Evolutionary conservation across 257 asterid species (phyloP), one percentile per base, ranked within the genome.

Genomic region (Solanum lycopersicoides): DNA sequence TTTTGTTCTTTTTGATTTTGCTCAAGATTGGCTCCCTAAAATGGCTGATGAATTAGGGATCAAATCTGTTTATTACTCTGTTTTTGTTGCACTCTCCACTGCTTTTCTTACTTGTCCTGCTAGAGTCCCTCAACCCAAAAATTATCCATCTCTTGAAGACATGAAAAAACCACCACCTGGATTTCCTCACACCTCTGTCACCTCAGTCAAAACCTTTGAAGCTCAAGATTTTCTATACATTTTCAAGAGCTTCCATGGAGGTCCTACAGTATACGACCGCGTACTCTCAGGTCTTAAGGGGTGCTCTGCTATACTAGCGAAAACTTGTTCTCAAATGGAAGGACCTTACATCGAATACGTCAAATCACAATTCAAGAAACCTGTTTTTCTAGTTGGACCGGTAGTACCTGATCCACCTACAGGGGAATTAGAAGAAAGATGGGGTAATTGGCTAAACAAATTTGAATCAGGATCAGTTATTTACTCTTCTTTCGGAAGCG

Each of bases 401-500:
- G 91, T 88, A 0, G 93, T 89, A 39, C 95, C 94, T 4, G 92
- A 86, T 71, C 90, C 91, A 35, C 73, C 60, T 45, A 7, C 90
- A 25, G 92, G 89, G 23, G 50, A 72, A 0, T 86, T 93, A 1
- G 94, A 93, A n/a, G 83, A 69, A 21, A 92, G 84, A 87, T 89
- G 91, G 92, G 90, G 83, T 39, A 34, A 56, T 1, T 93, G 94
- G 93, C 86, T 93, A 45, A 75, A 4, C 71, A 87, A 83, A 44
- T 93, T 92, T 21, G 89, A 71, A 50, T 82, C 86, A 10, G 76
- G 84, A 6, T 83, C 94, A 1, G 94, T 91, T 16, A 87, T 92
- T 18, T 93, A 80, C 88, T 92, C 91, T 42, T 93, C 95, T 13
- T 92, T 93, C 4, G 96, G 96, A 84, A 93, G 96, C n/a, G 96